Conservation (phyloP, 805 yeast species). For the Pichia californica region DNA sequence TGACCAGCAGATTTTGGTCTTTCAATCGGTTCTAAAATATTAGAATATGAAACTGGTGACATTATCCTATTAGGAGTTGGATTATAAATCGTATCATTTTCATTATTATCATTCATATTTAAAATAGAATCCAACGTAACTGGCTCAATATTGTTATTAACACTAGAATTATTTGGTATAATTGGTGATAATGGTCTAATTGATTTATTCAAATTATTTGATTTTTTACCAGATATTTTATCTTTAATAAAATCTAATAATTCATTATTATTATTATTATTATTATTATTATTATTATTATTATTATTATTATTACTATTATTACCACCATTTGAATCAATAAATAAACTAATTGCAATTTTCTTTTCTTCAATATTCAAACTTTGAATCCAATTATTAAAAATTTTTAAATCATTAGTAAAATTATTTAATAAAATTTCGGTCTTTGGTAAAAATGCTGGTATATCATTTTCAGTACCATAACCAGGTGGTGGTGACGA, state of each 20-base stretch:
- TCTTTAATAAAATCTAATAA: conserved; percentile 16
- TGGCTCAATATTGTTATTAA: conserved; percentile 24
- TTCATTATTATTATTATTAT: conserved; percentile 35
- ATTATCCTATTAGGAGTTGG: conserved; percentile 10
- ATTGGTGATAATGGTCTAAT: conserved; percentile 29
- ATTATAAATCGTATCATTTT: neutral
- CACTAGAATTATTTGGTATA: conserved; percentile 18
- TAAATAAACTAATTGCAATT: conserved; percentile 42
- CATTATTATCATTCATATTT: conserved; percentile 18
- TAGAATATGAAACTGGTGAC: conserved; percentile 7
- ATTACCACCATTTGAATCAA: conserved; percentile 39
- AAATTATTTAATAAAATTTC: conserved; percentile 27
- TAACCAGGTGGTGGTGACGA: conserved; percentile 8
- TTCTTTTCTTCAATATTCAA: conserved; percentile 41
- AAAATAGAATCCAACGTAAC: conserved; percentile 35
- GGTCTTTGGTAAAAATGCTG: conserved; percentile 29
- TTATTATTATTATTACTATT: no score
- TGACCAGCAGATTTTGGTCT: conserved; percentile 47
- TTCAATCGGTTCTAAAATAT: conserved; percentile 16
- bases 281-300: no score
- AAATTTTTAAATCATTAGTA: conserved; percentile 39
- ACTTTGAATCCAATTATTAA: conserved; percentile 41
- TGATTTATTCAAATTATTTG: neutral
- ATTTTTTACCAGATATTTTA: neutral
- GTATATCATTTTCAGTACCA: conserved; percentile 21